A percentile compares a stretch with the other conserved stretches of the same genome.
Evolutionary conservation across 805 yeast genomes (phyloP).

Genomic region (Scheffersomyces ergatensis): DNA sequence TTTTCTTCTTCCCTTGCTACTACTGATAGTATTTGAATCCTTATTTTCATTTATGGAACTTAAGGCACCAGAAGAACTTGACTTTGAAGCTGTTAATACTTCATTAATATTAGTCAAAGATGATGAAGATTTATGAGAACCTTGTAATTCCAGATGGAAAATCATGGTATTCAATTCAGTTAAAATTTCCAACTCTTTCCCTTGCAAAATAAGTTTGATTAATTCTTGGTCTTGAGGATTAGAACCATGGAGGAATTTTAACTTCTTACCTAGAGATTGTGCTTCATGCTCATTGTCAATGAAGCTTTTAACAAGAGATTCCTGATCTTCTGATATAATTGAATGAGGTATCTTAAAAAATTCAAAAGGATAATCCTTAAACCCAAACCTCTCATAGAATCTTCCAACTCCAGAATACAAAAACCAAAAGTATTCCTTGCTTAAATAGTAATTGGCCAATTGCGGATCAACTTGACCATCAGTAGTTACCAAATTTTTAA

Average conservation of each 20-base stretch:
- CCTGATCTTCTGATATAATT: constrained; percentile 12
- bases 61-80: constrained; percentile 17
- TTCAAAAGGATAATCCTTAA: constrained; percentile 34
- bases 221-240: constrained; percentile 25
- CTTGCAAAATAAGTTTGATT: constrained; percentile 28
- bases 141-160: constrained; percentile 31
- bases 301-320: constrained; percentile 19
- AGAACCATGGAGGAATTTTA: constrained; percentile 22
- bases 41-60: constrained; percentile 14
- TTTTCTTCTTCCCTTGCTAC: constrained; percentile 12
- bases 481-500: constrained; percentile 27
- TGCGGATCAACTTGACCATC: constrained; percentile 25
- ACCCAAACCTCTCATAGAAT: constrained; percentile 66
- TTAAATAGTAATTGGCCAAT: constrained; percentile 31
- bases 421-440: constrained; percentile 36
- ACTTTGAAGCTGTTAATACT: constrained; percentile 15
- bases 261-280: constrained; percentile 21
- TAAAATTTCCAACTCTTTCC: constrained; percentile 32
- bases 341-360: constrained; percentile 29
- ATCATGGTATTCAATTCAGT: constrained; percentile 34
- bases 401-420: constrained; percentile 75
- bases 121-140: constrained; percentile 25
- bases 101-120: constrained; percentile 27
- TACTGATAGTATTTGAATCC: neutral
- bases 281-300: constrained; percentile 5